Base-by-base conservation (phyloP, 2,329 filamentous ascomycete species). In the Diplocarpon rosae region DNA sequence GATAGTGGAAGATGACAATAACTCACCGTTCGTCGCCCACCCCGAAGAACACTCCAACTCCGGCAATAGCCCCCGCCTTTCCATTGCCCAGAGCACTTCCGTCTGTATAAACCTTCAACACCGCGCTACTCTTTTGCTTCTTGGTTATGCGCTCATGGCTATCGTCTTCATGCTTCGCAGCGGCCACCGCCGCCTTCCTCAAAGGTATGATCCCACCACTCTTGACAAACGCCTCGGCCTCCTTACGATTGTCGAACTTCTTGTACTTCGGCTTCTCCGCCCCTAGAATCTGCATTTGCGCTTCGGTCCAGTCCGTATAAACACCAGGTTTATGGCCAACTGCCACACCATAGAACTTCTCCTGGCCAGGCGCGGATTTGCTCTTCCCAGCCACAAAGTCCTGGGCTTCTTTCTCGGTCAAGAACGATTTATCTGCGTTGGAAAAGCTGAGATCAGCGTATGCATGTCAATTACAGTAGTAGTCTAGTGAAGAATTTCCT, bases 141-240 rank as follows among this genome's bases (percentile, higher is more conserved):
- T 29, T 53, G 56, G 27, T 28, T 15, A n/a, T 30, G 12, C 29
- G 35, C 16, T 28, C 40, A 8, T 40, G 16, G 29, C 37, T 24
- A 2, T 12, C 14, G 14, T 12, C 15, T 2, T 62, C 63, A 33
- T 66, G 17, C 34, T 40, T 48, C 8, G 28, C 35, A 11, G 31
- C 29, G 11, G 32, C 39, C 34, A 17, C 29, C 9, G 39, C 38
- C 32, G 29, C 32, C 33, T 41, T 43, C 6, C 16, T 16, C 5
- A 30, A 10, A n/a, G 37, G 24, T 12, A 13, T 48, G 65, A 52
- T 53, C 37, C 57, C 60, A 24, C 62, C 66, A 36, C 60, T 63
- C 31, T 65, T 68, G 39, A 95, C 84, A 60, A 85, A 95, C 15
- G 76, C 76, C 58, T 90, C 78, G 0, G 90, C 90, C 62, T 93